Evolutionary conservation across 73 alveolate species (phyloP), one percentile per base, ranked within the genome.

Genomic region (Urostyla sp.): DNA sequence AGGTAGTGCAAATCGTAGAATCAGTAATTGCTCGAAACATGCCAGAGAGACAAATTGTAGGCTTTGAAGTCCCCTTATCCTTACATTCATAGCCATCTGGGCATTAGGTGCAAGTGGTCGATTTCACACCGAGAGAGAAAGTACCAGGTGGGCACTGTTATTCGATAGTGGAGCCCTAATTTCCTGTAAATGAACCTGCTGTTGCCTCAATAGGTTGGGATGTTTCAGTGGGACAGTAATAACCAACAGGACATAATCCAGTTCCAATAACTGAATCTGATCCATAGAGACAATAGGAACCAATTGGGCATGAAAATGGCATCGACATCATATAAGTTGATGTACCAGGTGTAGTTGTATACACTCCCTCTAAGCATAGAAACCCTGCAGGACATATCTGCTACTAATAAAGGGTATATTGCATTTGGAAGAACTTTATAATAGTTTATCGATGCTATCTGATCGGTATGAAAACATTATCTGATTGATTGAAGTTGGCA

Each of bases 21-120:
- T 87, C 93, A 0, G 73, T 59, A 40, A 73, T 72, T 32, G 91
- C 66, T 73, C 96, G 66, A 74, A 67, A 93, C 32, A 58, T 72
- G 6, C 98, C 97, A 52, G 80, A 52, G 18, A 58, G 87, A 45
- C 97, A 91, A 13, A 93, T 93, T 0, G 80, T 84, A 18, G 98
- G 98, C 94, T 96, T 91, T 20, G 89, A 73, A 24, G 97, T 87
- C 13, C 98, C 98, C 24, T 78, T 67, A 36, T 76, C 91, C 57
- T 77, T 63, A 44, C 98, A 93, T 59, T 93, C 93, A 72, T 91
- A 93, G 0, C 98, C 98, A 88, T 87, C 87, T 26, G 98, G 98
- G 43, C 98, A 93, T 51, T 73, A 72, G n/a, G 80, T 50, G 38
- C 98, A 93, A 11, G 74, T 54, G 11, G 91, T 35, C 10, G 90